Evolutionary conservation across 2,329 filamentous ascomycete genomes (phyloP).

Genomic region (Aspergillus japonicus): DNA sequence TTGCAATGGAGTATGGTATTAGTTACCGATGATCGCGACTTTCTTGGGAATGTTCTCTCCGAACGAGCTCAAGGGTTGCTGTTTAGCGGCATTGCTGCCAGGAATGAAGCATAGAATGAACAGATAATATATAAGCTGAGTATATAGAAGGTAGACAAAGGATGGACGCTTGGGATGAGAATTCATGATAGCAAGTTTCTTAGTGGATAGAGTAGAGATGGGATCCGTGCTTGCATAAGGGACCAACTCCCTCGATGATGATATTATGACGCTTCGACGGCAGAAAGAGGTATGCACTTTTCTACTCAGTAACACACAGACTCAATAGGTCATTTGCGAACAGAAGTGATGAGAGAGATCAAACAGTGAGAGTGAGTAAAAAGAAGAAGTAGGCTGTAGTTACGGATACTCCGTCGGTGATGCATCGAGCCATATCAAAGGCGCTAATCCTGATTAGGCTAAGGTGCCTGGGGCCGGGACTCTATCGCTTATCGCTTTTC

Average conservation of each 20-base stretch:
- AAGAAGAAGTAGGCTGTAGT: background rate
- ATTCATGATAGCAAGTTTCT: constrained; percentile 9
- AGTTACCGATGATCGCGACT: constrained; percentile 38
- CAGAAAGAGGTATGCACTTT: background rate
- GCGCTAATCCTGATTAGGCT: constrained; percentile 10
- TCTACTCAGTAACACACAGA: too few species aligned
- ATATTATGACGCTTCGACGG: background rate
- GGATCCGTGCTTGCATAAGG: background rate
- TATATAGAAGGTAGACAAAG: constrained; percentile 1
- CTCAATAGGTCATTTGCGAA: background rate
- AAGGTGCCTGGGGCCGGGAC: constrained; percentile 5
- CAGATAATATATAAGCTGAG: constrained; percentile 13
- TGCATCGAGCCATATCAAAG: background rate
- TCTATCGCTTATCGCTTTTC: constrained; percentile 25
- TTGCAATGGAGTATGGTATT: constrained; percentile 2
- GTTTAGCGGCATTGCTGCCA: constrained; percentile 22
- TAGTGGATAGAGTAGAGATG: background rate
- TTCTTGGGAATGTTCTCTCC: constrained; percentile 28
- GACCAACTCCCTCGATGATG: background rate
- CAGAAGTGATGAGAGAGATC: background rate
- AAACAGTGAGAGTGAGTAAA: background rate
- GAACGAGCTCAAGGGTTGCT: constrained; percentile 23
- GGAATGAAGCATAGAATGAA: constrained; percentile 18
- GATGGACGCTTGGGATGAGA: background rate
- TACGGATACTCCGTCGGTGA: constrained; percentile 10